Evolutionary conservation across 208 protist genomes (phyloP).

Genomic region (Acanthamoeba healyi): DNA sequence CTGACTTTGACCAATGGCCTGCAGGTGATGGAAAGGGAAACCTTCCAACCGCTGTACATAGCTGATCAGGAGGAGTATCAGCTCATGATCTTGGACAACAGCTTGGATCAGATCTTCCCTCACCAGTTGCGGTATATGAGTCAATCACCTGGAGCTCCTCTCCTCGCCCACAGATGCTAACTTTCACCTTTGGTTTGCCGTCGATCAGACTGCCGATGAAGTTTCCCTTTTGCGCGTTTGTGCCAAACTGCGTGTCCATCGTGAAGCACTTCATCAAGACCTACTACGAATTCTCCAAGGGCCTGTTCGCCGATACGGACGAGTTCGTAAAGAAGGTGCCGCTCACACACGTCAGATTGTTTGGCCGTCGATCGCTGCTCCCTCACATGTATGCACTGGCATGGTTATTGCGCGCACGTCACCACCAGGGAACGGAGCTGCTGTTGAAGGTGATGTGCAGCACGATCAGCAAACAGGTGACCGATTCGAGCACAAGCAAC

Average conservation of each 20-base stretch:
- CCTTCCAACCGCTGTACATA: conserved; percentile 15
- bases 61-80: conserved; percentile 16
- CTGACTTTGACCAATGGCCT: no score
- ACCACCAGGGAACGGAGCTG: conserved; percentile 8
- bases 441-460: conserved; percentile 45
- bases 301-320: conserved; percentile 36
- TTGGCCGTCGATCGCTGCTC: no score
- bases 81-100: conserved; percentile 29
- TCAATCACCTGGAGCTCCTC: no score
- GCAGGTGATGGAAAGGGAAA: conserved; percentile 54
- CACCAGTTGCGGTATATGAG: conserved; percentile 24
- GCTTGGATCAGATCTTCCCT: neutral
- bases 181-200: neutral
- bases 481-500: conserved; percentile 37
- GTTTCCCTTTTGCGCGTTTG: conserved; percentile 45
- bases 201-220: conserved; percentile 25
- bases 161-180: neutral
- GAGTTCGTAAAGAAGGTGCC: conserved; percentile 35
- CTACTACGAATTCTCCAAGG: conserved; percentile 62
- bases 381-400: no score
- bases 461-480: conserved; percentile 53
- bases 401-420: neutral
- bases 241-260: conserved; percentile 51
- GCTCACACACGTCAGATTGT: no score
- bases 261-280: conserved; percentile 61